These are phyloP conservation scores for Lepidium aucheri DNA, from an alignment of 345 rosid genomes.

Conservation along the genomic window DNA sequence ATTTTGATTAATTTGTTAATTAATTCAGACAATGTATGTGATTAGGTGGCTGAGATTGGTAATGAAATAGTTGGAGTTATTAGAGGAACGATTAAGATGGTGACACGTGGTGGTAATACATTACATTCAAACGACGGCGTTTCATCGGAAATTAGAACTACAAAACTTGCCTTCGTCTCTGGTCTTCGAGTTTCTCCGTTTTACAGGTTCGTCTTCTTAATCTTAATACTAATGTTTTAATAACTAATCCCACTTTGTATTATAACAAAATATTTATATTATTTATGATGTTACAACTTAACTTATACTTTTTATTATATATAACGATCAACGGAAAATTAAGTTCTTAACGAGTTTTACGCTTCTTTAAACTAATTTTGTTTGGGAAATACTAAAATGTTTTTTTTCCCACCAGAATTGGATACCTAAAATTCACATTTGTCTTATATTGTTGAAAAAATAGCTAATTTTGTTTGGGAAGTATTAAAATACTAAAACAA, in stretches of 20 bases:
- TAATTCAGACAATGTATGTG: conserved; percentile 5
- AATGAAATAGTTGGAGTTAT: conserved; percentile 78
- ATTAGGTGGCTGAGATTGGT: conserved; percentile 81
- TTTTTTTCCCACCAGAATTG: too few relatives aligned
- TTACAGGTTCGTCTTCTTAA: conserved; percentile 61
- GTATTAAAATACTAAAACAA: too few relatives aligned
- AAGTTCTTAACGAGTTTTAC: background rate
- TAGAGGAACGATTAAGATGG: conserved; percentile 89
- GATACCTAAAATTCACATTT: too few relatives aligned
- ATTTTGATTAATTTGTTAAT: background rate
- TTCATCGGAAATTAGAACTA: conserved; percentile 28
- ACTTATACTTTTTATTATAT: background rate
- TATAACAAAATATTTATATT: background rate
- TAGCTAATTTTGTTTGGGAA: too few relatives aligned
- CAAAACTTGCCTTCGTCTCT: conserved; percentile 78
- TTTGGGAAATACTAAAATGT: too few relatives aligned
- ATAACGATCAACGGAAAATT: conserved; percentile 14
- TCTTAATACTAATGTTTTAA: background rate
- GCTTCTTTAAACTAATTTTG: background rate
- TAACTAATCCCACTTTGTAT: background rate
- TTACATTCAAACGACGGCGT: background rate
- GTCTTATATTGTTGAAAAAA: too few relatives aligned
- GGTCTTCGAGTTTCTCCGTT: conserved; percentile 92
- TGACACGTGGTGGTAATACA: conserved; percentile 65
- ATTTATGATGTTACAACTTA: conserved; percentile 1